These are phyloP conservation scores for Eucalyptus dawsonii DNA, from an alignment of 345 rosid genomes.

Conservation along the genomic window DNA sequence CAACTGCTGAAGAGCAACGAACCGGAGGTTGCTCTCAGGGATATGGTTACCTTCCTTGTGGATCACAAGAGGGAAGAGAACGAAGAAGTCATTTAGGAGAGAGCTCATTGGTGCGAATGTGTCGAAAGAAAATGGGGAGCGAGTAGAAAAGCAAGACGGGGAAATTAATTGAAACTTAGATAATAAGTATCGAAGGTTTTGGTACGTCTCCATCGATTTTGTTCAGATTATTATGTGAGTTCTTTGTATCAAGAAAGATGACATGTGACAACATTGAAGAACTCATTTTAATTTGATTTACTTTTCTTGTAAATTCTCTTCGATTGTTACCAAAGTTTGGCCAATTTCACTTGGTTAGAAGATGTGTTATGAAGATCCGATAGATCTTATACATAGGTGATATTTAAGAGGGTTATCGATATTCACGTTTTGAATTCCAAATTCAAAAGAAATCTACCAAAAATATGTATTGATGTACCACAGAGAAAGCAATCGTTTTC, in stretches of 20 bases:
- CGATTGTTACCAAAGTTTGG: not conserved
- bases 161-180: not conserved
- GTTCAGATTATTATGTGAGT: not conserved
- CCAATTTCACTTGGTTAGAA: not conserved
- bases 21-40: conserved; percentile 10
- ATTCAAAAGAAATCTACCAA: not conserved
- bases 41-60: conserved; percentile 14
- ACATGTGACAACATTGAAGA: not conserved
- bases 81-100: not conserved
- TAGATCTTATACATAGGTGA: not conserved
- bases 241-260: not conserved
- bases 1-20: conserved; percentile 24
- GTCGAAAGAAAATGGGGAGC: not conserved
- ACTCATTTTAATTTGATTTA: not conserved
- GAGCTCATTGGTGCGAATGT: not conserved
- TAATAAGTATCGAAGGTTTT: not conserved
- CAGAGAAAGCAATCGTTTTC: not conserved
- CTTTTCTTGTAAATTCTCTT: not conserved
- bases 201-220: not conserved
- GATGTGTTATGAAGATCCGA: not conserved
- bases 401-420: too few relatives aligned
- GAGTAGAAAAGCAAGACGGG: not conserved
- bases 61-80: not conserved
- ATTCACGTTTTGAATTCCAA: not conserved
- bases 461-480: not conserved